Evolutionary conservation across 257 asterid species (phyloP), one percentile per base, ranked within the genome.

Genomic region (Solanum arcanum): DNA sequence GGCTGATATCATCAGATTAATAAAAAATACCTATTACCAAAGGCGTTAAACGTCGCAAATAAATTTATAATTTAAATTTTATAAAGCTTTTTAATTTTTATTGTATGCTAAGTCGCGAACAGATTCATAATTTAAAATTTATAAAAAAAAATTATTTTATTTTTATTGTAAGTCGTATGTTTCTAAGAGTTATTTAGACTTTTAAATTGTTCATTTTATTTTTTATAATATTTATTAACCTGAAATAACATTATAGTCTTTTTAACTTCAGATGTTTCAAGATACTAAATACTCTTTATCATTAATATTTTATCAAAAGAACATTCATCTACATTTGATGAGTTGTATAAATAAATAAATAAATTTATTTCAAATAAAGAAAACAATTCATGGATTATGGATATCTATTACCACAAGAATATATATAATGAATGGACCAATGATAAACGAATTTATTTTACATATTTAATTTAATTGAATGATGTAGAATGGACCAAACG

Each of bases 91-190:
- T 35, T 35, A 5, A 35, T 37, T 5, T 37, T 37, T 37, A 0
- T 6, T 37, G 1, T 37, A 37, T 37, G 1, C 1, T 37, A 37
- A 37, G 0, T 9, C 14, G 2, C 1, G 7, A 0, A 56, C 5
- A 2, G 12, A 21, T 60, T 21, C 6, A 3, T 23, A 23, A 60
- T 10, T 60, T 60, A 9, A 23, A 69, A 15, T 62, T 62, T n/a
- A 62, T 62, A 62, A 10, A 47, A 47, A 47, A 47, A 47, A 27
- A 27, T 27, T 27, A 6, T 6, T 2, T 31, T 9, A 8, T 31
- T 15, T 31, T 31, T 16, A 4, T 31, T 8, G 37, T 18, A 29
- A 3, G 41, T 29, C 6, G 13, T 14, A 15, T 27, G 20, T 64
- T n/a, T 66, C 20, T 3, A 66, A 13, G 35, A 27, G 37, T 14